Percentiles rank a stretch among this genome's conserved stretches.
Conservation (phyloP, 1,139 yeast species). For the Yamadazyma kanchanaburiensis region DNA sequence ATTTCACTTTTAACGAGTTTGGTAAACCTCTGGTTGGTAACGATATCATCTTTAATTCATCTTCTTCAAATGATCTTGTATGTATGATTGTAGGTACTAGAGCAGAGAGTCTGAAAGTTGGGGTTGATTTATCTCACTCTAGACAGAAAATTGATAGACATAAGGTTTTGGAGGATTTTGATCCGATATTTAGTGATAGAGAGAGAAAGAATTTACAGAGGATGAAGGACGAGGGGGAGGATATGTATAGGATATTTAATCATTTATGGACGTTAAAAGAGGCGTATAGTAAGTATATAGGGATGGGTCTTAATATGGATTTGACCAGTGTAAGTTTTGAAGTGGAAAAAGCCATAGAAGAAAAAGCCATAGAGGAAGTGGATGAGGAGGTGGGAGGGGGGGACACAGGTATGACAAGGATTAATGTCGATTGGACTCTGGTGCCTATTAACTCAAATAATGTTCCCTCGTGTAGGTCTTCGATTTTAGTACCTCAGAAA, state of each 20-base stretch:
- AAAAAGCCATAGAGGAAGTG: no score
- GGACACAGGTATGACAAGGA: no score
- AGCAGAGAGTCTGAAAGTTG: conserved; percentile 24
- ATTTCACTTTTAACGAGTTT: conserved; percentile 17
- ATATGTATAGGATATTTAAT: conserved; percentile 36
- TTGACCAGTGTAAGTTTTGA: conserved; percentile 15
- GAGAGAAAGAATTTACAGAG: no score
- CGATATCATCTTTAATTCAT: conserved; percentile 43
- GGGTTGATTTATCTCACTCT: conserved; percentile 62
- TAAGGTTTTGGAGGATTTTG: conserved; percentile 35
- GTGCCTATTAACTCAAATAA: no score
- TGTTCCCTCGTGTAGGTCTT: no score
- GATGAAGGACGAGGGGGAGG: conserved; percentile 11
- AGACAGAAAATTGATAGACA: conserved; percentile 36
- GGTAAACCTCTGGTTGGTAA: conserved; percentile 33
- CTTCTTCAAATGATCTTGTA: conserved; percentile 54
- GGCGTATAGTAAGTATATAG: conserved; percentile 59
- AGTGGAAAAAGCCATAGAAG: not conserved
- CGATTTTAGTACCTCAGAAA: no score
- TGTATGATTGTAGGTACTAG: conserved; percentile 43
- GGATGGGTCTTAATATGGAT: conserved; percentile 59
- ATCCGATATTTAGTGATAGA: no score
- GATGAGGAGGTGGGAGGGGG: no score
- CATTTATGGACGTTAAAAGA: conserved; percentile 75
- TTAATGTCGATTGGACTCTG: no score